Base-by-base conservation (phyloP, 2,329 filamentous ascomycete genomes). In the Fusarium subglutinans region DNA sequence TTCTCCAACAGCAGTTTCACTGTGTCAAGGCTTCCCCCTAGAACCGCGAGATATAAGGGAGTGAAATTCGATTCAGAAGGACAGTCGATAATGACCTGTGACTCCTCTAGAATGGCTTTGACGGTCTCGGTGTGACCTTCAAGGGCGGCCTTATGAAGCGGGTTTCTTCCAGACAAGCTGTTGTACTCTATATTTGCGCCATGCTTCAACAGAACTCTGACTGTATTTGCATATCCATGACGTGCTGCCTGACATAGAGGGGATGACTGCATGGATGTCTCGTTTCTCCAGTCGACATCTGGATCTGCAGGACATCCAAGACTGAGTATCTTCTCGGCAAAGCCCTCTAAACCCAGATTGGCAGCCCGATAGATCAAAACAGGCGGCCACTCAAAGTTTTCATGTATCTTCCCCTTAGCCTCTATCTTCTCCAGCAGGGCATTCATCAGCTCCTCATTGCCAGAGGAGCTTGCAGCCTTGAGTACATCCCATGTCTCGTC, bases 221-320 rank as follows among this genome's bases (percentile, higher is more conserved):
- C 28, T 1, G n/a, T 40, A 9, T 28, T 28, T 12, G 44, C 6
- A 37, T 48, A 9, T 2, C 63, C 60, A 28, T 51, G 22, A 4
- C 14, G 3, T 0, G 64, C 28, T 4, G 64, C 51, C 14, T 58
- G 60, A 18, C 15, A 51, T 0, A 67, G n/a, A 12, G 64, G 64
- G 1, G 64, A 65, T 18, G 20, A 7, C 1, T 15, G 22, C 18
- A 51, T 41, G 4, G 60, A 51, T 20, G 8, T 5, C 8, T 26
- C 35, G 2, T 17, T 10, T n/a, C 24, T 53, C 64, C 60, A 67
- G 0, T 51, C 44, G 5, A 64, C 60, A 6, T 45, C 51, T 6
- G 44, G 60, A 20, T 67, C 64, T 40, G 33, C 12, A 1, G 60
- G 28, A 5, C 64, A 67, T 15, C 64, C 64, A 8, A 67, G 35